A percentile compares a stretch with the other conserved stretches of the same genome.
phyloP scores from a whole-genome alignment of 2,329 filamentous ascomycete genomes.

The Thermomyces lanuginosus region DNA sequence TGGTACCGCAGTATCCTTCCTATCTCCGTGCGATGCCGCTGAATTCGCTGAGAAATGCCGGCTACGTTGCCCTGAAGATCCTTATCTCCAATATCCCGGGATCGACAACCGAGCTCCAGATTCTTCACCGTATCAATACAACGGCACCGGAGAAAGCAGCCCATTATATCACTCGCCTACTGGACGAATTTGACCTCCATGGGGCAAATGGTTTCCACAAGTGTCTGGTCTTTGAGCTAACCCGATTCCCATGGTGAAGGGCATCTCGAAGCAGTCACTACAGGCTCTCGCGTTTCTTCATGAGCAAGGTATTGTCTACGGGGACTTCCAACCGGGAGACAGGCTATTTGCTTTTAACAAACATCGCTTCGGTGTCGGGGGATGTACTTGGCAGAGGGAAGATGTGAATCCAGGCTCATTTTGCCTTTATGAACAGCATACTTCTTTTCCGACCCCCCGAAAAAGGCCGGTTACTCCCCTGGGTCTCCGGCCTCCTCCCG shows the following conservation, averaged over 20 bases:
- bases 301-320: slow-evolving; percentile 11
- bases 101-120: slow-evolving; percentile 9
- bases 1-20: slow-evolving; percentile 13
- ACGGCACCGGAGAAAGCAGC: slow-evolving; percentile 7
- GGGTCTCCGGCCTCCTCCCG: slow-evolving; percentile 14
- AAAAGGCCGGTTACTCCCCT: slow-evolving; percentile 11
- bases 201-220: slow-evolving; percentile 19
- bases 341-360: slow-evolving; percentile 11
- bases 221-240: slow-evolving; percentile 17
- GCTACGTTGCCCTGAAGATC: slow-evolving; percentile 20
- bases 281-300: slow-evolving; percentile 12
- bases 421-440: slow-evolving; percentile 13
- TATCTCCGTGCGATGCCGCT: slow-evolving; percentile 1
- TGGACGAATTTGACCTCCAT: slow-evolving; percentile 13
- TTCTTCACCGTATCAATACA: slow-evolving; percentile 8
- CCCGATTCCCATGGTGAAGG: slow-evolving; percentile 11
- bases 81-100: slow-evolving; percentile 11
- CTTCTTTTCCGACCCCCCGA: slow-evolving; percentile 12
- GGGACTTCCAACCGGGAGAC: slow-evolving; percentile 14
- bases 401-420: too few relatives aligned
- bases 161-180: slow-evolving; percentile 9
- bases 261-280: slow-evolving; percentile 13
- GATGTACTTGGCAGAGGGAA: slow-evolving; percentile 11
- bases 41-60: slow-evolving; percentile 1
- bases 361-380: slow-evolving; percentile 8